These are phyloP conservation scores for Yamadazyma diospyri DNA, from an alignment of 1,139 yeast species.

Conservation along the genomic window DNA sequence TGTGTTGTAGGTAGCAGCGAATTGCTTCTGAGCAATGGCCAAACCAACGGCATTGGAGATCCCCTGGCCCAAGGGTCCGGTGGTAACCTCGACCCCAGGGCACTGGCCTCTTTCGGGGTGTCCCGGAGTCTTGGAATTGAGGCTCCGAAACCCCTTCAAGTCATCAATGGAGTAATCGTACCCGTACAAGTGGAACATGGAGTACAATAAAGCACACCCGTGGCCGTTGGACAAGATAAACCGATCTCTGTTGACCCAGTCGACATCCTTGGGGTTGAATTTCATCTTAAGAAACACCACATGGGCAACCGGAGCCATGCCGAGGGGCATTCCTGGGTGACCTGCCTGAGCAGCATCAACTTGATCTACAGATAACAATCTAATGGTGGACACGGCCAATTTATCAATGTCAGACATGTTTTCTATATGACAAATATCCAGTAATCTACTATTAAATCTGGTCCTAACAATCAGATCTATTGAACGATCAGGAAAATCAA, in stretches of 20 bases:
- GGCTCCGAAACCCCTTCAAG: conserved; percentile 86
- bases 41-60: conserved; percentile 94
- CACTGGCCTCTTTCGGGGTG: conserved; percentile 83
- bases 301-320: conserved; percentile 75
- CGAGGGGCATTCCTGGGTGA: conserved; percentile 99
- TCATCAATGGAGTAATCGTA: conserved; percentile 81
- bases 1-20: conserved; percentile 92
- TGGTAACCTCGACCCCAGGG: conserved; percentile 95
- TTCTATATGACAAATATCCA: too few species aligned
- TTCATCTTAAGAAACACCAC: conserved; percentile 78
- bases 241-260: conserved; percentile 94
- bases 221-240: conserved; percentile 96
- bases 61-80: conserved; percentile 99
- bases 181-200: conserved; percentile 82
- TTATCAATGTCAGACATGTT: conserved; percentile 48
- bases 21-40: conserved; percentile 90
- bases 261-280: conserved; percentile 87
- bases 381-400: conserved; percentile 82
- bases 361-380: conserved; percentile 85
- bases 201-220: conserved; percentile 88
- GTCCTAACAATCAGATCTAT: too few species aligned
- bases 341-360: conserved; percentile 92
- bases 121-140: conserved; percentile 92
- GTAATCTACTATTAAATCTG: too few species aligned
- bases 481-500: too few species aligned